Conservation (phyloP, 768 basidiomycete species). For the Peribolospora baueri region DNA sequence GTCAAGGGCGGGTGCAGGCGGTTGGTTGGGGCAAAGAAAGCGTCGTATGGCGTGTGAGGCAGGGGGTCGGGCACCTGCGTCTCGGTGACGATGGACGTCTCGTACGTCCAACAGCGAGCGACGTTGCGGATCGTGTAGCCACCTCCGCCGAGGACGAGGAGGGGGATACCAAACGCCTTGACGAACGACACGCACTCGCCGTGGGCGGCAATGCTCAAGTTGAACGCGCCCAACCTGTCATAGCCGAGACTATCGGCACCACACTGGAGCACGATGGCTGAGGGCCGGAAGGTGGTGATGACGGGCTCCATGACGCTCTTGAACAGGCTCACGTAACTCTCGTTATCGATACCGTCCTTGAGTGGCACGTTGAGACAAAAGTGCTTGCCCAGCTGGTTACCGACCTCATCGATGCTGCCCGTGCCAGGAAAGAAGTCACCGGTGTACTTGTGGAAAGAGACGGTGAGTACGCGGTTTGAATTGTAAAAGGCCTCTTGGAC, state of each 20-base stretch:
- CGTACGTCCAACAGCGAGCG: constrained; percentile 96
- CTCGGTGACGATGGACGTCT: constrained; percentile 77
- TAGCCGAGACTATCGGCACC: constrained; percentile 90
- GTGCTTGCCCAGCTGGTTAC: constrained; percentile 60
- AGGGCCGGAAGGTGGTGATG: constrained; percentile 64
- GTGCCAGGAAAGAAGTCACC: constrained; percentile 97
- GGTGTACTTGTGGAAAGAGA: constrained; percentile 97
- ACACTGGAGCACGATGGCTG: constrained; percentile 81
- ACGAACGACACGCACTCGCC: constrained; percentile 97
- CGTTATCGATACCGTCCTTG: constrained; percentile 88
- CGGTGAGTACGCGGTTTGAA: constrained; percentile 92
- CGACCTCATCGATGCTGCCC: constrained; percentile 78
- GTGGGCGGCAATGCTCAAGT: constrained; percentile 86
- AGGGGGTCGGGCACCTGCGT: constrained; percentile 58
- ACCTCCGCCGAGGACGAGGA: constrained; percentile 79
- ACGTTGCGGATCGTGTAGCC: constrained; percentile 96
- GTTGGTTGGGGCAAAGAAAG: constrained; percentile 80
- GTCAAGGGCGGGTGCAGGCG: constrained; percentile 78
- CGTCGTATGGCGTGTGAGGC: constrained; percentile 68
- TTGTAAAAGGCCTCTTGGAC: constrained; percentile 93
- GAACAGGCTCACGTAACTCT: constrained; percentile 85
- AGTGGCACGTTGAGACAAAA: constrained; percentile 88
- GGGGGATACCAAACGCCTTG: constrained; percentile 66
- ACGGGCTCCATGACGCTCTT: constrained; percentile 90
- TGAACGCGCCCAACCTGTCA: constrained; percentile 88